Evolutionary conservation across 164 flowering plant genomes (phyloP).

Genomic region (Berberis vulgaris): DNA sequence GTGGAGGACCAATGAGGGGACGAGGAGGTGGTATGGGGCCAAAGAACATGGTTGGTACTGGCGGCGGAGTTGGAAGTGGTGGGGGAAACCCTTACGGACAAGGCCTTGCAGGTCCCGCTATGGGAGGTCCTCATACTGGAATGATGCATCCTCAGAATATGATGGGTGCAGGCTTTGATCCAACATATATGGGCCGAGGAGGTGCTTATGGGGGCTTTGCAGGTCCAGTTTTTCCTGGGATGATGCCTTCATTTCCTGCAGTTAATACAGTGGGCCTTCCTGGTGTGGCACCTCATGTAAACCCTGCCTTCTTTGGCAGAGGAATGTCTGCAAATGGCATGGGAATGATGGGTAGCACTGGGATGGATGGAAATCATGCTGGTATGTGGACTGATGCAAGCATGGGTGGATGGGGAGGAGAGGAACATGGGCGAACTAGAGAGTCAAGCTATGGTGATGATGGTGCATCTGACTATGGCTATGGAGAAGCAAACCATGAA

Average conservation of each 20-base stretch:
- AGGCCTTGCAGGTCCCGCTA: constrained; percentile 55
- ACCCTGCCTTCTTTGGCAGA: constrained; percentile 70
- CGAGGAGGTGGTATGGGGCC: constrained; percentile 54
- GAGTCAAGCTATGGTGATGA: constrained; percentile 92
- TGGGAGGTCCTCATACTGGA: constrained; percentile 61
- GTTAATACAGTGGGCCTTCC: constrained; percentile 71
- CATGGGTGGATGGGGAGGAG: constrained; percentile 71
- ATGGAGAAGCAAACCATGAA: constrained; percentile 75
- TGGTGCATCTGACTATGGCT: constrained; percentile 76
- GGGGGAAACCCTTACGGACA: constrained; percentile 67
- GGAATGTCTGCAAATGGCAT: constrained; percentile 75
- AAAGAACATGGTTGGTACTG: constrained; percentile 41
- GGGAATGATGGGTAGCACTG: constrained; percentile 78
- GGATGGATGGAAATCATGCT: constrained; percentile 60
- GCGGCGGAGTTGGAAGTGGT: constrained; percentile 66
- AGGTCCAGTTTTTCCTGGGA: constrained; percentile 65
- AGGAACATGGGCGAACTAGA: constrained; percentile 71
- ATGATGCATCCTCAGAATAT: constrained; percentile 68
- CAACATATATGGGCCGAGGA: constrained; percentile 74
- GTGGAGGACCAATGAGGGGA: constrained; percentile 56
- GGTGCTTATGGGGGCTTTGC: constrained; percentile 77
- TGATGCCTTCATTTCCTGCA: constrained; percentile 58
- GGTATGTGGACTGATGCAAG: constrained; percentile 89
- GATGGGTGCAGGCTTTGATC: constrained; percentile 94
- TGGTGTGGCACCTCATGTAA: constrained; percentile 85